Conservation (phyloP, 768 basidiomycete genomes). For the Lactarius trivialis region DNA sequence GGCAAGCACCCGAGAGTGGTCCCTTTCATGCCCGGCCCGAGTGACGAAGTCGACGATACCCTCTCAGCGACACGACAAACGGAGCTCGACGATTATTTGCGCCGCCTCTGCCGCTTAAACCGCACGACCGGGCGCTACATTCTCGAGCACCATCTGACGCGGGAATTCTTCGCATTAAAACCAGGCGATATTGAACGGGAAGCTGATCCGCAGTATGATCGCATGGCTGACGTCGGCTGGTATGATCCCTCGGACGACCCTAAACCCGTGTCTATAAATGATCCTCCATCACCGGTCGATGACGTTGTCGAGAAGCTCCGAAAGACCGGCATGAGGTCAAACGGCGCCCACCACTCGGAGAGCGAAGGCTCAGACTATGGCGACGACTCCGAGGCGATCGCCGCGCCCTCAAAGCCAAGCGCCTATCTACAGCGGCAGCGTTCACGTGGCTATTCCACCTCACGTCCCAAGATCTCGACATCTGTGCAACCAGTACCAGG, state of each 20-base stretch:
- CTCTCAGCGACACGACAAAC: slow-evolving; percentile 72
- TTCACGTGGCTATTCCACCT: slow-evolving; percentile 24
- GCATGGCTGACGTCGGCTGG: slow-evolving; percentile 46
- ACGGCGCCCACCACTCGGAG: slow-evolving; percentile 40
- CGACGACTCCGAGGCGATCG: slow-evolving; percentile 24
- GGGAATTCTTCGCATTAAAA: slow-evolving; percentile 76
- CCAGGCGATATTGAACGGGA: slow-evolving; percentile 80
- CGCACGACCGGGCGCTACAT: slow-evolving; percentile 66
- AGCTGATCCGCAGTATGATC: slow-evolving; percentile 50
- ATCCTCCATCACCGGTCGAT: slow-evolving; percentile 33
- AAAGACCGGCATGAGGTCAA: slow-evolving; percentile 35
- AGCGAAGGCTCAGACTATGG: slow-evolving; percentile 58
- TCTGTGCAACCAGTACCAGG: slow-evolving; percentile 9
- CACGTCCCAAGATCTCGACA: slow-evolving; percentile 8
- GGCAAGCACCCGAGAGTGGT: slow-evolving; percentile 64
- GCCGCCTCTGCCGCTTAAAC: slow-evolving; percentile 68
- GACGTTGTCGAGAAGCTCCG: slow-evolving; percentile 29
- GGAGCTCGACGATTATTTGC: slow-evolving; percentile 87
- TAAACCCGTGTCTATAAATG: slow-evolving; percentile 28
- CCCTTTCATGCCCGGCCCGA: slow-evolving; percentile 97
- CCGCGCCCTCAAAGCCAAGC: not conserved
- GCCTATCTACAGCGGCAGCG: slow-evolving; percentile 20
- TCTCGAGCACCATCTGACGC: slow-evolving; percentile 70
- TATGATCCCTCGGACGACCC: slow-evolving; percentile 27
- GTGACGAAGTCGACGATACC: slow-evolving; percentile 72